These are phyloP conservation scores for Zygotorulaspora sp. DNA, from an alignment of 805 yeast genomes.

Conservation along the genomic window DNA sequence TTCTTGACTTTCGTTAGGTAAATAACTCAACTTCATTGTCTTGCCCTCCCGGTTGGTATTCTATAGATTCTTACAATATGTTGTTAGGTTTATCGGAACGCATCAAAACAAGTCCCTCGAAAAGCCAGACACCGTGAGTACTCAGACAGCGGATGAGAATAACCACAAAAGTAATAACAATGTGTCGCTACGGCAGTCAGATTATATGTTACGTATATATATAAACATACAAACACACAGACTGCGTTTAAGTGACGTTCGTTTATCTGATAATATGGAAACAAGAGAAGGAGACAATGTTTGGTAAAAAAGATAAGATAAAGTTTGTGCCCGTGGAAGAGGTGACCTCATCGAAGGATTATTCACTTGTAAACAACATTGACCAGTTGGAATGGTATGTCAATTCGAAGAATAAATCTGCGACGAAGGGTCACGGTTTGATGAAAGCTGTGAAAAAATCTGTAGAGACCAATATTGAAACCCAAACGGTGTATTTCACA, in stretches of 20 bases:
- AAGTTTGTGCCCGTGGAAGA: conserved; percentile 15
- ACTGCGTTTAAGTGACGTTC: too few species aligned
- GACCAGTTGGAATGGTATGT: conserved; percentile 16
- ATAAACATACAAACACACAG: too few species aligned
- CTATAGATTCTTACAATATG: too few species aligned
- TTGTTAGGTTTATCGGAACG: not conserved
- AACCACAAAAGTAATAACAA: not conserved
- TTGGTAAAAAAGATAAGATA: conserved; percentile 11
- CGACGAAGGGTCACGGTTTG: conserved; percentile 7
- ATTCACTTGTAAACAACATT: conserved; percentile 14
- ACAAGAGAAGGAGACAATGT: conserved; percentile 5
- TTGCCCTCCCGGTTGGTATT: too few species aligned
- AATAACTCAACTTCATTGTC: too few species aligned
- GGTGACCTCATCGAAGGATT: conserved; percentile 11
- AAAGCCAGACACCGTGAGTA: not conserved
- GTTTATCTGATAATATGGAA: too few species aligned
- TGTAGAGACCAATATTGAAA: conserved; percentile 44
- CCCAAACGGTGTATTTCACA: conserved; percentile 52
- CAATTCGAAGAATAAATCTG: conserved; percentile 9
- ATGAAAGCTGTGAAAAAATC: conserved; percentile 15
- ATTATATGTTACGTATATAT: not conserved
- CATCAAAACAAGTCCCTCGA: not conserved
- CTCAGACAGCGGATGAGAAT: not conserved
- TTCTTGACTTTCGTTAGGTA: too few species aligned
- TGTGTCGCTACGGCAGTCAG: not conserved